A percentile compares a stretch with the other conserved stretches of the same genome.
Conservation (phyloP, 345 rosid species). For the Raphanus raphanistrum region DNA sequence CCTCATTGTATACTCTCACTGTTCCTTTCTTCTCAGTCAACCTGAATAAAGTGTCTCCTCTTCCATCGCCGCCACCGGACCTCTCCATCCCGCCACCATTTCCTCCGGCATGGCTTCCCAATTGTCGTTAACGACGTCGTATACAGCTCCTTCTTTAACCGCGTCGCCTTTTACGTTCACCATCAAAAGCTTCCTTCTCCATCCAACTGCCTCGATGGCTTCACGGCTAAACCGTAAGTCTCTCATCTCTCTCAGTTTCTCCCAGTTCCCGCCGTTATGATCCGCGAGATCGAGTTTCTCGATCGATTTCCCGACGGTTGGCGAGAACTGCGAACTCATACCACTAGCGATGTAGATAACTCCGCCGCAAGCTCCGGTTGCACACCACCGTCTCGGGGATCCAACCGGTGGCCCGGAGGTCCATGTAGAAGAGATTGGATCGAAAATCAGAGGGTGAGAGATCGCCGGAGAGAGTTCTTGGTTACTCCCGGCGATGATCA, state of each 20-base stretch:
- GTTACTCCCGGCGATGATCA: constrained; percentile 48
- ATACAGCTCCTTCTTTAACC: constrained; percentile 48
- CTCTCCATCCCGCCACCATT: constrained; percentile 59
- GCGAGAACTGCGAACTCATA: constrained; percentile 37
- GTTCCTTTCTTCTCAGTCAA: constrained; percentile 47
- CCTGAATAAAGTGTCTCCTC: constrained; percentile 53
- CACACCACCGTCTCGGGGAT: constrained; percentile 56
- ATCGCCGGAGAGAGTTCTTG: constrained; percentile 48
- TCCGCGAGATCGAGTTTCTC: constrained; percentile 47
- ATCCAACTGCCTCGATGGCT: constrained; percentile 55
- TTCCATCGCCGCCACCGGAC: constrained; percentile 51
- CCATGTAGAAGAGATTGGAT: constrained; percentile 44
- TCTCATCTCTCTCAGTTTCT: constrained; percentile 41
- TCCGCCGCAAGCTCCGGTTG: constrained; percentile 40
- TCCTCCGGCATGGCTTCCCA: constrained; percentile 56
- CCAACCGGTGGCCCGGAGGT: constrained; percentile 42
- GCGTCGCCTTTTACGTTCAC: constrained; percentile 58
- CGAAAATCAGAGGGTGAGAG: constrained; percentile 46
- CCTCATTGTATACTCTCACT: constrained; percentile 41
- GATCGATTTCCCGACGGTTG: constrained; percentile 47
- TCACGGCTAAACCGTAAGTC: constrained; percentile 57
- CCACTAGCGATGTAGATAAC: constrained; percentile 56
- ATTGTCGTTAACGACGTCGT: constrained; percentile 37
- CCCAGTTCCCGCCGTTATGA: constrained; percentile 36
- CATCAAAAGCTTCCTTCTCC: constrained; percentile 50